Percentiles rank a stretch among this genome's conserved stretches.
These are phyloP conservation scores for Infundibulicybe gibba DNA, from an alignment of 768 basidiomycete genomes.

Conservation along the genomic window DNA sequence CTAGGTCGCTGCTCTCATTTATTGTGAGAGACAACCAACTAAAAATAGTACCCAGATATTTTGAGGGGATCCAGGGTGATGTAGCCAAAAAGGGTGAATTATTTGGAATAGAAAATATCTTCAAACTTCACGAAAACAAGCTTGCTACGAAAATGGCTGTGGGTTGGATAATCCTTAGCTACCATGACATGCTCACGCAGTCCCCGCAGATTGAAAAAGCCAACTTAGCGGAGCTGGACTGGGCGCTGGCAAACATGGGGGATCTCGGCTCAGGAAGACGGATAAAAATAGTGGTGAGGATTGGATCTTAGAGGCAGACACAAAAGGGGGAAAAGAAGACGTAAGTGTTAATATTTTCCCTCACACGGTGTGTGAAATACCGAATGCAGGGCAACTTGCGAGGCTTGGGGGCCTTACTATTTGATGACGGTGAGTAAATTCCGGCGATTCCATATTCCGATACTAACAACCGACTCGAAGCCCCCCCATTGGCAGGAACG, in stretches of 20 bases:
- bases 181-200: not conserved
- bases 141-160: constrained; percentile 75
- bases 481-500: constrained; percentile 26
- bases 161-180: constrained; percentile 15
- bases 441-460: not conserved
- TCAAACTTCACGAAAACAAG: constrained; percentile 67
- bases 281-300: constrained; percentile 26
- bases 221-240: constrained; percentile 69
- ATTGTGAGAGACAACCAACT: not conserved
- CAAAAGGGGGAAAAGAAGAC: constrained; percentile 39
- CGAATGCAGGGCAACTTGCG: constrained; percentile 43
- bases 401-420: constrained; percentile 63
- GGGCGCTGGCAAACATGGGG: constrained; percentile 72
- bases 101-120: constrained; percentile 85
- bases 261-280: constrained; percentile 29
- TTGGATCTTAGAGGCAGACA: constrained; percentile 40
- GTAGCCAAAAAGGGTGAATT: constrained; percentile 73
- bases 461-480: constrained; percentile 17
- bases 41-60: constrained; percentile 46
- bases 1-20: constrained; percentile 44
- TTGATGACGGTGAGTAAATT: constrained; percentile 56
- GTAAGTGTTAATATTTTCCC: constrained; percentile 19
- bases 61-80: constrained; percentile 81
- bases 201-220: constrained; percentile 70
- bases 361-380: not conserved